Evolutionary conservation across 1,284 basidiomycete species (phyloP).

Genomic region (Moniliophthora roreri): DNA sequence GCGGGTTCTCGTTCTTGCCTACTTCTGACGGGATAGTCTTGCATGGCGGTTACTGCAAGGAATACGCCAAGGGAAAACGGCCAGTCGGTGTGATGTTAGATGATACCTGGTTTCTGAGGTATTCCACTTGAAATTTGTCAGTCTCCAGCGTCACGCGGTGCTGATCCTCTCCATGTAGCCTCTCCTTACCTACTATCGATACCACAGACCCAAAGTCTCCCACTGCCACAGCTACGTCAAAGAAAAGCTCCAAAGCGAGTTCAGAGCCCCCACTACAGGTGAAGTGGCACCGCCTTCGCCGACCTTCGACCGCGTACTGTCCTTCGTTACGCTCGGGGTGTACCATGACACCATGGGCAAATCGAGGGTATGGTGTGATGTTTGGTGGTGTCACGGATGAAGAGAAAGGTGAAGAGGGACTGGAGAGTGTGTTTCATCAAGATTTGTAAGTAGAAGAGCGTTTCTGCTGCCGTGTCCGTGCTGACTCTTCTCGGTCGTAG

Average conservation of each 20-base stretch:
- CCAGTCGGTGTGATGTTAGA: constrained; percentile 87
- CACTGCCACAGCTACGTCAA: background rate
- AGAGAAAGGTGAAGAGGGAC: constrained; percentile 82
- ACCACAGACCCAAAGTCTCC: constrained; percentile 13
- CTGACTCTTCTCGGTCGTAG: constrained; percentile 33
- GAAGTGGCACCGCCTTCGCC: constrained; percentile 88
- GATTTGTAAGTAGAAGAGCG: constrained; percentile 57
- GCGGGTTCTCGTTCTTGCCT: constrained; percentile 87
- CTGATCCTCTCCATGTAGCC: background rate
- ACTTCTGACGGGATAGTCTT: constrained; percentile 81
- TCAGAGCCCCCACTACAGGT: constrained; percentile 47
- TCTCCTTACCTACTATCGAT: background rate
- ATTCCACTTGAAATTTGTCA: constrained; percentile 21
- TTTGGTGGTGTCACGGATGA: constrained; percentile 94
- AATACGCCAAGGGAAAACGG: constrained; percentile 86
- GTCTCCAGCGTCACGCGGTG: constrained; percentile 1
- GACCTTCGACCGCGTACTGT: constrained; percentile 68
- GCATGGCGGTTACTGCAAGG: constrained; percentile 91
- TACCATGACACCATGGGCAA: constrained; percentile 81
- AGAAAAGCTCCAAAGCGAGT: background rate
- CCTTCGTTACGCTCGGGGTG: constrained; percentile 76
- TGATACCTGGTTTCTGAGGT: constrained; percentile 91
- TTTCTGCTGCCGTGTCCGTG: background rate
- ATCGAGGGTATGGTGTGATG: constrained; percentile 71
- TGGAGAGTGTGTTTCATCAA: constrained; percentile 86